phyloP scores from a whole-genome alignment of 225 moss, liverwort and hornwort species.

The Sphagnum tenellum region DNA sequence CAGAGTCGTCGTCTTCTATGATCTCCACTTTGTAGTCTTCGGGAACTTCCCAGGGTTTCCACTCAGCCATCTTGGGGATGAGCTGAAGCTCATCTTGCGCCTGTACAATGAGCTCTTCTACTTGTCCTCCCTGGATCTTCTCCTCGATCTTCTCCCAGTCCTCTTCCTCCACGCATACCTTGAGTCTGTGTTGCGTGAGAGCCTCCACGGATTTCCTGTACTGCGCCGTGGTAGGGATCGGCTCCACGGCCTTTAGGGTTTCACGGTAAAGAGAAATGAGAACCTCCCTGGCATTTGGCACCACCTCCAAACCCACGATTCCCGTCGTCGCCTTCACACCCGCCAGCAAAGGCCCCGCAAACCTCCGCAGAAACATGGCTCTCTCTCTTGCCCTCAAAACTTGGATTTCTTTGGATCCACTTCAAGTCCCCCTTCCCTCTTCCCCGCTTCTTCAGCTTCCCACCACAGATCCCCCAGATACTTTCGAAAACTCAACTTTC shows the following conservation, averaged over 20 bases:
- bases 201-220: conserved; percentile 91
- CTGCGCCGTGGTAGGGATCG: conserved; percentile 79
- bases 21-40: conserved; percentile 77
- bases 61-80: conserved; percentile 90
- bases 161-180: conserved; percentile 80
- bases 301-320: conserved; percentile 66
- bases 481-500: no score
- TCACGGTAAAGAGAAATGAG: conserved; percentile 72
- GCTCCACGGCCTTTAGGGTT: conserved; percentile 66
- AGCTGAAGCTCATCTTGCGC: conserved; percentile 86
- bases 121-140: conserved; percentile 73
- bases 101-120: conserved; percentile 94
- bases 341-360: conserved; percentile 68
- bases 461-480: no score
- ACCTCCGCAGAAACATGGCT: conserved; percentile 77
- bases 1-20: conserved; percentile 64
- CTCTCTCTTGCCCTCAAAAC: not conserved
- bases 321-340: conserved; percentile 75
- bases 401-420: no score
- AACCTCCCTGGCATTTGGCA: conserved; percentile 78
- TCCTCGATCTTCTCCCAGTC: conserved; percentile 84
- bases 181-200: conserved; percentile 68
- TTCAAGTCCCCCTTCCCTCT: no score
- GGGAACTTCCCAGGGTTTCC: conserved; percentile 95
- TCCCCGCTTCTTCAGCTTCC: no score